These are phyloP conservation scores for Pestalotiopsis sp. DNA, from an alignment of 2,329 filamentous ascomycete species.

Conservation along the genomic window DNA sequence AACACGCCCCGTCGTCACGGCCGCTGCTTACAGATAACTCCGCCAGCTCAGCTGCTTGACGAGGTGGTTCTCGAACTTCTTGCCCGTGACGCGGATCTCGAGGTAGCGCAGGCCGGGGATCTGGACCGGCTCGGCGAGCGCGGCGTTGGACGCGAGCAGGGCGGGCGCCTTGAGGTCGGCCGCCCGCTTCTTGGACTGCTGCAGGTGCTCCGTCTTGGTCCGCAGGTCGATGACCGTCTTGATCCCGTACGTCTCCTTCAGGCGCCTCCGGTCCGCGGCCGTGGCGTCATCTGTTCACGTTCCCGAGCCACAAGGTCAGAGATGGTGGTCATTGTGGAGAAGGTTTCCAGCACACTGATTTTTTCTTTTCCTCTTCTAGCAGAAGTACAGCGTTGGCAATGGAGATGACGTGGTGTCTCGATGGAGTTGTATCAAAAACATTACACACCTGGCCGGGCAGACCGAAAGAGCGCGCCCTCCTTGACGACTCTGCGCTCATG, in stretches of 20 bases:
- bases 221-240: conserved; percentile 78
- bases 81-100: conserved; percentile 75
- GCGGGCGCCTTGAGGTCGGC: conserved; percentile 46
- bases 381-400: background rate
- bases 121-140: conserved; percentile 56
- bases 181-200: conserved; percentile 65
- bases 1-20: background rate
- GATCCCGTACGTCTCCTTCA: conserved; percentile 65
- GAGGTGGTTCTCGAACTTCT: conserved; percentile 68
- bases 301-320: background rate
- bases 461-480: conserved; percentile 69
- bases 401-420: background rate
- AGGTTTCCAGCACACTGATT: no score
- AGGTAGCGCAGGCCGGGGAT: conserved; percentile 67
- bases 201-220: conserved; percentile 76
- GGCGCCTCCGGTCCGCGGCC: conserved; percentile 58
- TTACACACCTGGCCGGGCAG: conserved; percentile 60
- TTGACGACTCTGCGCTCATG: conserved; percentile 45
- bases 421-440: background rate
- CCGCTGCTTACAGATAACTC: conserved; percentile 59
- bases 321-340: background rate
- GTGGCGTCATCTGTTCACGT: conserved; percentile 67
- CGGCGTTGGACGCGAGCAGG: conserved; percentile 49
- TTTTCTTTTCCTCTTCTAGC: no score
- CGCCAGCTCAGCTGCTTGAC: conserved; percentile 69